Base-by-base conservation (phyloP, 192 early-diverging fungal genomes). In the Coemansia sp. region DNA sequence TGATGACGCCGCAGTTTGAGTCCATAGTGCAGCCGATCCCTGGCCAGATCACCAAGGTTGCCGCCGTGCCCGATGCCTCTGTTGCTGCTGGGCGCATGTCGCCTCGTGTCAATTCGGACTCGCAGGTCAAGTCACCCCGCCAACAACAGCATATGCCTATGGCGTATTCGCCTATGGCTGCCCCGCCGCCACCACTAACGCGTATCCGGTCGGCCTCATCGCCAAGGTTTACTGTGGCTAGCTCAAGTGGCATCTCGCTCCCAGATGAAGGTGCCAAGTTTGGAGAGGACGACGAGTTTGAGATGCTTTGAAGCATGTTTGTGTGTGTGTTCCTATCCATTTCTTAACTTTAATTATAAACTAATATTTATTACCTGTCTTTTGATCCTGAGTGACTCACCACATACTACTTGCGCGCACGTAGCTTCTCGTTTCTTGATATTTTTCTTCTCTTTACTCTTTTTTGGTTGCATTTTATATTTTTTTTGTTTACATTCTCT, bases 1-100 rank as follows among this genome's bases (percentile, higher is more conserved):
- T 77, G 75, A 82, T 82, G 80, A 76, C 74, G 13, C 75, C 80
- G 66, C 75, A 77, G 62, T 72, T 82, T 37, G 74, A 82, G 26
- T 39, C 75, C 17, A 64, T 74, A 2, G 75, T 74, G 11, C 69
- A 74, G 67, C 66, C 68, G 59, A 70, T 74, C 32, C 63, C 69
- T 13, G 74, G 68, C 19, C 74, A 75, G 33, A 55, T 70, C 49
- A 59, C 74, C 26, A 69, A 66, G 50, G 58, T 67, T 7, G 60
- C 57, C 17, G 66, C 67, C 3, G 21, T 70, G 35, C 69, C 67
- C 7, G 21, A 47, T 13, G 38, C 47, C 32, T 30, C 43, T 10
- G 60, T 46, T 23, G 46, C 42, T 14, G 52, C 60, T 13, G 78
- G 78, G n/a, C 78, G 78, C 64, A 67, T 61, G 74, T 81, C 79